These are phyloP conservation scores for Mortierella sp. DNA, from an alignment of 371 early-diverging fungal species.

Conservation along the genomic window DNA sequence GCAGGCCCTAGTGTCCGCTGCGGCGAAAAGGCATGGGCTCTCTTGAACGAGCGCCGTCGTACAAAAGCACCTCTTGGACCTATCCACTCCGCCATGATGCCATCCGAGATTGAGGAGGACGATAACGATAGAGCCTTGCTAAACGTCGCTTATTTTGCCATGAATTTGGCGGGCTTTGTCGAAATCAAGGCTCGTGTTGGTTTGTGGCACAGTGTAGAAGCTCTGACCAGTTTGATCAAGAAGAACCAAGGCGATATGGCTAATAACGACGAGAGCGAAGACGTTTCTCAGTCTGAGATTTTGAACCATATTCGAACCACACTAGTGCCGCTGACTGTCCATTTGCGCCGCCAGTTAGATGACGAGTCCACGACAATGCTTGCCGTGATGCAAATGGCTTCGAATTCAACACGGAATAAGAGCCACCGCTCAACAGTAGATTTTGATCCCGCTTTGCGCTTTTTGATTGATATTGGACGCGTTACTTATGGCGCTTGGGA, in stretches of 20 bases:
- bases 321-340: slow-evolving; percentile 47
- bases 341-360: slow-evolving; percentile 48
- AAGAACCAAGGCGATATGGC: slow-evolving; percentile 3
- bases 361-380: slow-evolving; percentile 48
- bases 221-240: slow-evolving; percentile 29
- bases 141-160: slow-evolving; percentile 45
- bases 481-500: slow-evolving; percentile 56
- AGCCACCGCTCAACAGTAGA: slow-evolving; percentile 25
- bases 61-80: slow-evolving; percentile 19
- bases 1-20: slow-evolving; percentile 51
- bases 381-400: slow-evolving; percentile 37
- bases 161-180: slow-evolving; percentile 54
- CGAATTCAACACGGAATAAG: slow-evolving; percentile 33
- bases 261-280: slow-evolving; percentile 15
- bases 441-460: slow-evolving; percentile 44
- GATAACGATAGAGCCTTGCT: slow-evolving; percentile 32
- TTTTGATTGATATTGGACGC: slow-evolving; percentile 50
- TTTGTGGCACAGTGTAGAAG: slow-evolving; percentile 50
- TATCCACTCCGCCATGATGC: background rate
- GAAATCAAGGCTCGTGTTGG: slow-evolving; percentile 56
- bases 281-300: slow-evolving; percentile 42
- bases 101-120: slow-evolving; percentile 19
- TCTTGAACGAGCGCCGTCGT: slow-evolving; percentile 46
- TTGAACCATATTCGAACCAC: slow-evolving; percentile 53
- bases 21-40: slow-evolving; percentile 54